phyloP scores from a whole-genome alignment of 2,329 filamentous ascomycete genomes.

The Colletotrichum orchidophilum region DNA sequence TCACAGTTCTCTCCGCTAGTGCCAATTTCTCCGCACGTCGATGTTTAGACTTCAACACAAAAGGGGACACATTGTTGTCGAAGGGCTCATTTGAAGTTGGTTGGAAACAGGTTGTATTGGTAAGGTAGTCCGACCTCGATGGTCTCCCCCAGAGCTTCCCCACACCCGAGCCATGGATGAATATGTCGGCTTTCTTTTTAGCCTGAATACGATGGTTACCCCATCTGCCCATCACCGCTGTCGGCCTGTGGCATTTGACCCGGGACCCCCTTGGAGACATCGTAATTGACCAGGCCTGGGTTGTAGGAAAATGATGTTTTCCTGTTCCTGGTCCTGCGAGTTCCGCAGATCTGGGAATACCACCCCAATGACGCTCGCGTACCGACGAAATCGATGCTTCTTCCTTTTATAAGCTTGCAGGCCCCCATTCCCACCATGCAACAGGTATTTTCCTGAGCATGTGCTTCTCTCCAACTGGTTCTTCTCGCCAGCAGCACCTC shows the following conservation, averaged over 20 bases:
- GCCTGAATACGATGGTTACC: conserved; percentile 25
- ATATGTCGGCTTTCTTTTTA: conserved; percentile 21
- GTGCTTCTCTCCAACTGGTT: conserved; percentile 20
- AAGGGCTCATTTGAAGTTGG: conserved; percentile 3
- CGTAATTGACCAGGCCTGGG: background rate
- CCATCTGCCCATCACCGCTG: conserved; percentile 1
- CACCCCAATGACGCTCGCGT: background rate
- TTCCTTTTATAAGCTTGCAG: conserved; percentile 9
- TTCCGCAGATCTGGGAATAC: conserved; percentile 13
- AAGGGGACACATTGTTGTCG: conserved; percentile 13
- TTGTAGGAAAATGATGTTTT: background rate
- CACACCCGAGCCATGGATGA: conserved; percentile 23
- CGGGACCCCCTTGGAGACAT: background rate
- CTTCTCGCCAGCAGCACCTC: background rate
- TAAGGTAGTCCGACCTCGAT: background rate
- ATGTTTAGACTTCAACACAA: conserved; percentile 25
- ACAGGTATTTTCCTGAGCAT: background rate
- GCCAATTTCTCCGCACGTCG: conserved; percentile 15
- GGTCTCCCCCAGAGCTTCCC: background rate
- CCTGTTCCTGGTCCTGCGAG: conserved; percentile 5
- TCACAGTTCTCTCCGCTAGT: conserved; percentile 2
- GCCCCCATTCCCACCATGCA: background rate
- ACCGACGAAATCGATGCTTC: background rate
- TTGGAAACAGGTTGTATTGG: background rate
- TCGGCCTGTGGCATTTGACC: background rate